Conservation (phyloP, 2,329 filamentous ascomycete genomes). For the Podosphaera xanthii region DNA sequence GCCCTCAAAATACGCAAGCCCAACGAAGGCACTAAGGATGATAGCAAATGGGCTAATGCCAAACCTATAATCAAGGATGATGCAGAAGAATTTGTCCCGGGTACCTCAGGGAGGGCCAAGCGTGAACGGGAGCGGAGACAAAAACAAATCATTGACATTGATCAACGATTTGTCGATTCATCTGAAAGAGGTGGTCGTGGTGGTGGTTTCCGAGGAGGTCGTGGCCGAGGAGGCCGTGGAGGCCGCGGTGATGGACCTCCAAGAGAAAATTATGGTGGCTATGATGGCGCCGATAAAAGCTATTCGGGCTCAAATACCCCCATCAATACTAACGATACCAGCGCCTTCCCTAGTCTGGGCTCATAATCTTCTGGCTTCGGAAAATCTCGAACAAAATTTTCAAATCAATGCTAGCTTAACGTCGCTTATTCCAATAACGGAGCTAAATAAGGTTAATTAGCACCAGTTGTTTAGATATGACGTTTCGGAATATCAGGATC, state of each 20-base stretch:
- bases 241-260: constrained; percentile 26
- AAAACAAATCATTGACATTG: constrained; percentile 76
- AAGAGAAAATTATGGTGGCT: constrained; percentile 19
- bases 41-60: constrained; percentile 84
- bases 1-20: constrained; percentile 58
- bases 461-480: too few relatives aligned
- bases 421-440: too few relatives aligned
- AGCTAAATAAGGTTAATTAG: too few relatives aligned
- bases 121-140: constrained; percentile 78
- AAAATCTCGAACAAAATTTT: neutral
- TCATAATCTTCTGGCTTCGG: constrained; percentile 8
- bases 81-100: constrained; percentile 57
- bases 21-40: constrained; percentile 71
- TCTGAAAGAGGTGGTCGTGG: constrained; percentile 31
- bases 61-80: constrained; percentile 43
- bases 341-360: constrained; percentile 30
- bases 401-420: neutral
- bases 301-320: constrained; percentile 12
- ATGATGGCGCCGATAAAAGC: constrained; percentile 20
- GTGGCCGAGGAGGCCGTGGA: constrained; percentile 24
- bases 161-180: constrained; percentile 58
- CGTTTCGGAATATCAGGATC: too few relatives aligned
- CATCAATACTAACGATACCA: constrained; percentile 26
- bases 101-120: constrained; percentile 50
- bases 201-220: constrained; percentile 15